Conservation (phyloP, 768 basidiomycete genomes). For the Naematelia encephala region DNA sequence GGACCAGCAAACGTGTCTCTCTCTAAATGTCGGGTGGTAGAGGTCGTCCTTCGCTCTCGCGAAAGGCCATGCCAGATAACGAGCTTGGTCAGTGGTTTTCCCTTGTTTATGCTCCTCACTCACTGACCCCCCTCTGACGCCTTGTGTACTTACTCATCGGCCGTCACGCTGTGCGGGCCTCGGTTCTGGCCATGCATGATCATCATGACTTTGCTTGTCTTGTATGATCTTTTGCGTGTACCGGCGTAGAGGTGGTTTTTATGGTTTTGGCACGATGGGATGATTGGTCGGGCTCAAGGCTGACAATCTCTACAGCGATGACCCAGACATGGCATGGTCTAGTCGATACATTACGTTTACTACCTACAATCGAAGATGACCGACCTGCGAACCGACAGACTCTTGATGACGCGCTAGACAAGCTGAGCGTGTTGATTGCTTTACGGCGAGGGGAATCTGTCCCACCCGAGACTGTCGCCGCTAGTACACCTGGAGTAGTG, state of each 20-base stretch:
- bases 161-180: no score
- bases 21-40: background rate
- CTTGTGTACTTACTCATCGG: no score
- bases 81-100: background rate
- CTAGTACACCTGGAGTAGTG: background rate
- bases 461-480: background rate
- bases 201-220: no score
- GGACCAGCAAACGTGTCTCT: no score
- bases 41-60: background rate
- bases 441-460: conserved; percentile 14
- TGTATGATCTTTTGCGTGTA: no score
- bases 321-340: conserved; percentile 36
- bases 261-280: background rate
- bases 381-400: conserved; percentile 12
- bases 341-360: conserved; percentile 35
- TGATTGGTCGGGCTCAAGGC: background rate
- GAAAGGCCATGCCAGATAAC: background rate
- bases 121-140: no score
- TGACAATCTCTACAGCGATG: conserved; percentile 15
- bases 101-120: no score
- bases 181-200: no score
- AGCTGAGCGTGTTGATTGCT: conserved; percentile 28
- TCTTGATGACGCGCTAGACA: conserved; percentile 35
- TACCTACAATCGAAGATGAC: conserved; percentile 25
- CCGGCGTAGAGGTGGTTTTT: background rate